Base-by-base conservation (phyloP, 768 basidiomycete genomes). In the Naganishia kalamii region DNA sequence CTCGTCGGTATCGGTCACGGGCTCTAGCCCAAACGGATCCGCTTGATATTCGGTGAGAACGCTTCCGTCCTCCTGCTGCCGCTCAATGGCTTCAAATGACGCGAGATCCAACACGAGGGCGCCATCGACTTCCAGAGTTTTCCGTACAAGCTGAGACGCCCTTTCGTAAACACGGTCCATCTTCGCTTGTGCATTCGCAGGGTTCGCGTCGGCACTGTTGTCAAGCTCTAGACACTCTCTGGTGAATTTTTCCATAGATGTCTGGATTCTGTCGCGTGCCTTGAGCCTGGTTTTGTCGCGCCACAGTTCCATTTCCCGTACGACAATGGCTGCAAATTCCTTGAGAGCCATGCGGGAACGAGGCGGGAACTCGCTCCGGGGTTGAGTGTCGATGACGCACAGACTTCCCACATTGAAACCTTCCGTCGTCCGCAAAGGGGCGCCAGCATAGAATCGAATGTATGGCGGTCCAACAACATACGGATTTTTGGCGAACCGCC, bases 231-330 rank as follows among this genome's bases (percentile, higher is more conserved):
- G 83, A 71, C 90, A 93, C 77, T 97, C 92, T 23, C 93, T 85
- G 59, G 89, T 93, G 74, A 97, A 96, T 69, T 89, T 85, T 75
- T 97, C 92, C 92, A 97, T 94, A 47, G 93, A 94, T 66, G 81
- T 90, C 72, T 97, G 93, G 25, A 27, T 62, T 30, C 25, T 37
- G 41, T 49, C 60, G 30, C 51, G 44, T 19, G 61, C 66, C 61
- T 59, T 72, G 44, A 75, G 68, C 60, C 30, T 40, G 4, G 60
- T 33, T 32, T 96, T 94, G 77, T 96, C 92, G 65, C 87, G 81
- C 92, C 92, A 96, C 1, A 96, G 80, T 75, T 96, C 93, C 86
- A 97, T 86, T 77, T 97, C 93, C 37, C 93, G 85, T 87, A 96
- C 90, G 19, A 87, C 87, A 63, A 97, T 87, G 1, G 89, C 90